A percentile compares a stretch with the other conserved stretches of the same genome.
These are phyloP conservation scores for Tilletia indica DNA, from an alignment of 1,284 basidiomycete species.

Conservation along the genomic window DNA sequence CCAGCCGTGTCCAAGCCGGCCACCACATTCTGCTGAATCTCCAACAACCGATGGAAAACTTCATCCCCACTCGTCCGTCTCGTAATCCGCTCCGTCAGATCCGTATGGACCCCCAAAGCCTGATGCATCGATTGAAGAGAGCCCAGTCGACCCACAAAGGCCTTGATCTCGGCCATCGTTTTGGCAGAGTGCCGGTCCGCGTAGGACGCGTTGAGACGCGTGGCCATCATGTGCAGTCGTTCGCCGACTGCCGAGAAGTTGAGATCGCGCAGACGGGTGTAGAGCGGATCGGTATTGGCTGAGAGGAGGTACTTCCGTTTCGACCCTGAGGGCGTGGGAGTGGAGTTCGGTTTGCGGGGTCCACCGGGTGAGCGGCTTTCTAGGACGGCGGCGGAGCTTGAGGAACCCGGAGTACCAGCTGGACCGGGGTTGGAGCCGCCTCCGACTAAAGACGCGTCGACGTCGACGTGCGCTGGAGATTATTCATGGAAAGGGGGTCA, in stretches of 20 bases:
- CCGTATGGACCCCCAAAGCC: slow-evolving; percentile 82
- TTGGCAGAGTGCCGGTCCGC: slow-evolving; percentile 79
- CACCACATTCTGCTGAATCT: slow-evolving; percentile 94
- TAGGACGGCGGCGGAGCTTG: neutral
- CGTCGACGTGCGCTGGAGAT: slow-evolving; percentile 76
- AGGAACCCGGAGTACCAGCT: slow-evolving; percentile 23
- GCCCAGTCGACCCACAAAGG: slow-evolving; percentile 91
- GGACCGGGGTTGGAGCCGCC: slow-evolving; percentile 30
- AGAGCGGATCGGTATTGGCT: slow-evolving; percentile 74
- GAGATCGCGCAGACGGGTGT: slow-evolving; percentile 78
- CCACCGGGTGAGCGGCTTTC: no score
- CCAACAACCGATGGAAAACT: slow-evolving; percentile 83
- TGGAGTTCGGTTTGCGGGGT: slow-evolving; percentile 42
- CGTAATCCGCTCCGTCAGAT: slow-evolving; percentile 82
- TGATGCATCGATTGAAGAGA: slow-evolving; percentile 89
- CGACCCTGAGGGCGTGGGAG: slow-evolving; percentile 57
- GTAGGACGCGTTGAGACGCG: slow-evolving; percentile 84
- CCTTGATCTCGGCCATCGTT: slow-evolving; percentile 84
- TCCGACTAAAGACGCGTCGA: slow-evolving; percentile 74
- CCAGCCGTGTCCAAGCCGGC: slow-evolving; percentile 59
- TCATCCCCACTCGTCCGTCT: slow-evolving; percentile 57
- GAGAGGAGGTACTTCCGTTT: slow-evolving; percentile 85
- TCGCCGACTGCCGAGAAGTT: slow-evolving; percentile 93
- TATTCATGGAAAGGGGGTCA: slow-evolving; percentile 10
- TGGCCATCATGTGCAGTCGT: slow-evolving; percentile 76